Evolutionary conservation across 129 eudicot genomes (phyloP).

Genomic region (Pittosporum tobira): DNA sequence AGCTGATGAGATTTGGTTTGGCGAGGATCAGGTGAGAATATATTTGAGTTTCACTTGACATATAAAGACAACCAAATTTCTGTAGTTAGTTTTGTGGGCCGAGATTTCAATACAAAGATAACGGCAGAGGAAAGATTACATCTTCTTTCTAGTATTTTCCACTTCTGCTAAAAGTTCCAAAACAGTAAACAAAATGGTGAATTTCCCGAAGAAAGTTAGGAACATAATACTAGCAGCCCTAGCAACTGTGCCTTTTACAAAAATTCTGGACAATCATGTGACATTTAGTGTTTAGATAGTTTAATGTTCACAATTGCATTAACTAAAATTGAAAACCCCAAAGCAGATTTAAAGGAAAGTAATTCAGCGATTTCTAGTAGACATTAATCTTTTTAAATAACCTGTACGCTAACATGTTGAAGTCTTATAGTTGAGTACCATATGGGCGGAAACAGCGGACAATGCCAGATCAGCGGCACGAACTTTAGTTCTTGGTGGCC

Average conservation of each 20-base stretch:
- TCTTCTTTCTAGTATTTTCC: neutral
- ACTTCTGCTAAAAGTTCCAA: neutral
- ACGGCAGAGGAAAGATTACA: neutral
- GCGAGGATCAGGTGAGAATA: constrained; percentile 63
- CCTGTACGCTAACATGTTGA: constrained; percentile 9
- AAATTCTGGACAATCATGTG: no score
- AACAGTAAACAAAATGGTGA: neutral
- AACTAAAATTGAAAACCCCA: no score
- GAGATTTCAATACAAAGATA: no score
- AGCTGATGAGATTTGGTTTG: constrained; percentile 90
- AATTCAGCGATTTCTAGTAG: neutral
- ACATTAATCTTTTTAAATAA: neutral
- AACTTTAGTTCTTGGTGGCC: constrained; percentile 73
- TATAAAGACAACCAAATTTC: no score
- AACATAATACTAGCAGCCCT: no score
- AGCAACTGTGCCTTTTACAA: no score
- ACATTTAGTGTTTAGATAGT: no score
- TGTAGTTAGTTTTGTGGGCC: no score
- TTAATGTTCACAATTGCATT: no score
- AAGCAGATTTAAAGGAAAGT: no score
- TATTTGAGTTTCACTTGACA: neutral
- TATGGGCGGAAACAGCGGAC: constrained; percentile 78
- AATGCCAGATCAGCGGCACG: constrained; percentile 94
- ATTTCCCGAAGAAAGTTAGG: neutral
- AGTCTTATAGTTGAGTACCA: constrained; percentile 70